Base-by-base conservation (phyloP, 2,329 filamentous ascomycete species). In the Zymoseptoria passerinii region DNA sequence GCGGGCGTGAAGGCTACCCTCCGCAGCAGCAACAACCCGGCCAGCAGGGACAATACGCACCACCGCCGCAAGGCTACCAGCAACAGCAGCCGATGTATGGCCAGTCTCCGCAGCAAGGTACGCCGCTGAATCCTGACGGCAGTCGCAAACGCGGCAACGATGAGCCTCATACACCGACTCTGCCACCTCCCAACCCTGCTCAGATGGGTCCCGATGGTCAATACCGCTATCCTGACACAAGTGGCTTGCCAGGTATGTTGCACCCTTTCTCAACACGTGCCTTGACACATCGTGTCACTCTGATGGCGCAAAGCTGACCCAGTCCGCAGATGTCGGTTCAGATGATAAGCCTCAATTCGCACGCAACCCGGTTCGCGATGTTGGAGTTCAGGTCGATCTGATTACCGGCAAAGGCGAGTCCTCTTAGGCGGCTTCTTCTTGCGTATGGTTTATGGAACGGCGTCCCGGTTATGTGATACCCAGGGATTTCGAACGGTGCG, bases 141-240 rank as follows among this genome's bases (percentile, higher is more conserved):
- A 71, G 74, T 65, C 74, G 72, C 68, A 80, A 79, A 72, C 76
- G 78, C 63, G 69, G 73, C 28, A 74, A 73, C 58, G 73, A 77
- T 49, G 77, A 79, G 71, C 77, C 78, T 67, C 77, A 80, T 63
- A 79, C 77, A 58, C 77, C 77, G 28, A 80, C 77, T 51, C 70
- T 78, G 61, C 76, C 77, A 54, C 77, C 77, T 58, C 77, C 77
- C 57, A 76, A 76, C 66, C 77, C 73, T 50, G 76, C 73, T 63
- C 72, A 73, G 67, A 74, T 76, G 65, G 68, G 72, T 63, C 61
- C 59, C 27, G 54, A 51, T 51, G 51, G 53, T 28, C 58, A 59
- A 52, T 77, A 76, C 69, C 67, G 69, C 29, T 77, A 77, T 66
- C 70, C 74, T 67, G 76, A 78, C 66, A 73, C 74, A 63, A 70